Conservation (phyloP, 73 alveolate species). For the Strombidium stylifer region DNA sequence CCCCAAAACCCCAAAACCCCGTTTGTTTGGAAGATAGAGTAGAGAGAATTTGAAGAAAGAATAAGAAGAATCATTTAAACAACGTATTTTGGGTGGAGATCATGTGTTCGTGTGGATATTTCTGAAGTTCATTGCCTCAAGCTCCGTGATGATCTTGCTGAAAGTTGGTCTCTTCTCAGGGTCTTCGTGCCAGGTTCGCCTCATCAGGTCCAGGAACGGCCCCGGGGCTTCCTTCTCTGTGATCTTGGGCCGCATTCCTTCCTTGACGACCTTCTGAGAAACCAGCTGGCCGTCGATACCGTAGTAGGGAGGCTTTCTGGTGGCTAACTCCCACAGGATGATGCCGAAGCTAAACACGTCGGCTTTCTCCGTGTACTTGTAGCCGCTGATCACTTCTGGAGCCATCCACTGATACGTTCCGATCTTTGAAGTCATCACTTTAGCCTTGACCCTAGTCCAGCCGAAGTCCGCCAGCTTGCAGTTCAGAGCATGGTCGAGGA, state of each 20-base stretch:
- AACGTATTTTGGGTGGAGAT: neutral
- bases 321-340: conserved; percentile 97
- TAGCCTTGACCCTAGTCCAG: conserved; percentile 92
- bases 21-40: too few species aligned
- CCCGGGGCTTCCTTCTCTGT: conserved; percentile 91
- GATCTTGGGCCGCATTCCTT: conserved; percentile 92
- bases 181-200: conserved; percentile 94
- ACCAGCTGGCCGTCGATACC: conserved; percentile 94
- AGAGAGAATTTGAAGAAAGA: neutral
- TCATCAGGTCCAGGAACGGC: conserved; percentile 86
- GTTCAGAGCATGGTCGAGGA: conserved; percentile 91
- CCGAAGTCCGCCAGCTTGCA: conserved; percentile 99
- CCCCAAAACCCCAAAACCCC: too few species aligned
- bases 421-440: conserved; percentile 94
- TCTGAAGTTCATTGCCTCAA: conserved; percentile 75
- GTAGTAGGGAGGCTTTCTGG: conserved; percentile 98
- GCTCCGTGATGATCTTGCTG: conserved; percentile 78
- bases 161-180: conserved; percentile 95
- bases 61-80: neutral
- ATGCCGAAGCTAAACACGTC: conserved; percentile 99
- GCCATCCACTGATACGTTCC: conserved; percentile 99
- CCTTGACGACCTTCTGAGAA: conserved; percentile 89
- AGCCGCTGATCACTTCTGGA: conserved; percentile 97
- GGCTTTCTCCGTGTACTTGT: conserved; percentile 95
- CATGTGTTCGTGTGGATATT: conserved; percentile 26